These are phyloP conservation scores for Chaetoceros tenuissimus DNA, from an alignment of 108 stramenopile species.

Conservation along the genomic window DNA sequence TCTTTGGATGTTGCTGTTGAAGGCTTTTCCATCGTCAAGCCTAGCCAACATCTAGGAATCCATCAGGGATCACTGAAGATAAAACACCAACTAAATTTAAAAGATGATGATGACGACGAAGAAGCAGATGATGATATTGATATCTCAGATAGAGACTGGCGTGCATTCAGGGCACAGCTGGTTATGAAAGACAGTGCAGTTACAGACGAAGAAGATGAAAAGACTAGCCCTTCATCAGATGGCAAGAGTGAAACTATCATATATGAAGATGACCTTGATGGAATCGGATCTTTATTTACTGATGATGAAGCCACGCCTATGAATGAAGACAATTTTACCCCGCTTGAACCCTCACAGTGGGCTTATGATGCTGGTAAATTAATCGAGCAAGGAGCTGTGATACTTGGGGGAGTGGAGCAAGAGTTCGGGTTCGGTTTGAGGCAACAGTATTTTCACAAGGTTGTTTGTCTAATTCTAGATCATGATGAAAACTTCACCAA, in stretches of 20 bases:
- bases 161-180: constrained; percentile 73
- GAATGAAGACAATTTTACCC: constrained; percentile 12
- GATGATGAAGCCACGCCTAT: not conserved
- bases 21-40: too few relatives aligned
- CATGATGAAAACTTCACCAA: constrained; percentile 55
- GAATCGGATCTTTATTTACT: constrained; percentile 27
- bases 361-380: constrained; percentile 39
- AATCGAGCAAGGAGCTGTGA: constrained; percentile 40
- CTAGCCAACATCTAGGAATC: too few relatives aligned
- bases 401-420: constrained; percentile 37
- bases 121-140: constrained; percentile 26
- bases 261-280: constrained; percentile 28
- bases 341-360: constrained; percentile 33
- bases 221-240: not conserved
- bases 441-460: constrained; percentile 66
- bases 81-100: too few relatives aligned
- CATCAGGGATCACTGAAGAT: too few relatives aligned
- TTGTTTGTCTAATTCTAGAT: constrained; percentile 43
- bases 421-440: constrained; percentile 47
- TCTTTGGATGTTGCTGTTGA: too few relatives aligned
- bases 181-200: constrained; percentile 40
- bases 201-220: constrained; percentile 1
- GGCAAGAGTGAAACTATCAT: not conserved
- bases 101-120: constrained; percentile 34
- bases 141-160: constrained; percentile 47